A percentile compares a stretch with the other conserved stretches of the same genome.
These are phyloP conservation scores for Pseudoneurospora amorphoporcata DNA, from an alignment of 495 filamentous ascomycete genomes.

Conservation along the genomic window DNA sequence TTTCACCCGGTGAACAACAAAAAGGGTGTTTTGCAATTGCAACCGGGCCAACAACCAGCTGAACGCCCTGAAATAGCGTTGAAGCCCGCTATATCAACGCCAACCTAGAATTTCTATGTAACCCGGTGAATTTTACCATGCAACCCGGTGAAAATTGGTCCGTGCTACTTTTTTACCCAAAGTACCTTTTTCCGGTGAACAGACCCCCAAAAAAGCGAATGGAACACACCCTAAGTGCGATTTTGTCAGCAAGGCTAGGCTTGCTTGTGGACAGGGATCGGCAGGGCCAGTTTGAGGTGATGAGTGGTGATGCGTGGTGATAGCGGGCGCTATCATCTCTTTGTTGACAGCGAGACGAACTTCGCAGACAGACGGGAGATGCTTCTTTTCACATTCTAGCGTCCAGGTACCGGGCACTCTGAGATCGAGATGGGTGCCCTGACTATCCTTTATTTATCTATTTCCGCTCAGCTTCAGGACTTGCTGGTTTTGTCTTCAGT, in stretches of 20 bases:
- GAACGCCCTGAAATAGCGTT: too few relatives aligned
- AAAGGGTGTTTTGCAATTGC: too few relatives aligned
- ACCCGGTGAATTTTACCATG: too few relatives aligned
- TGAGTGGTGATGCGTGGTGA: not conserved
- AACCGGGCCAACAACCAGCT: too few relatives aligned
- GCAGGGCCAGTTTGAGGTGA: not conserved
- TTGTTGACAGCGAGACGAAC: not conserved
- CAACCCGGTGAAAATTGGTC: too few relatives aligned
- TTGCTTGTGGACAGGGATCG: not conserved
- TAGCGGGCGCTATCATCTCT: not conserved
- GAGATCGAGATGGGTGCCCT: not conserved
- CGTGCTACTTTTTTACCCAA: too few relatives aligned
- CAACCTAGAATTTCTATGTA: too few relatives aligned
- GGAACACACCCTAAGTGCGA: not conserved
- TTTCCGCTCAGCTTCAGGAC: not conserved
- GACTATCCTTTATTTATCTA: not conserved
- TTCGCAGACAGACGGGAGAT: not conserved
- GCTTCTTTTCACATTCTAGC: not conserved
- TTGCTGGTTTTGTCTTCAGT: not conserved
- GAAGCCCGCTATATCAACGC: too few relatives aligned
- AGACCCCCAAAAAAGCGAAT: too few relatives aligned
- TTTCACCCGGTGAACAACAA: too few relatives aligned
- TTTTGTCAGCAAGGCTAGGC: not conserved
- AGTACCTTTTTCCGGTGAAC: too few relatives aligned
- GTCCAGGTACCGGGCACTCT: not conserved